Evolutionary conservation across 257 asterid genomes (phyloP).

Genomic region (Nicotiana benthamiana): DNA sequence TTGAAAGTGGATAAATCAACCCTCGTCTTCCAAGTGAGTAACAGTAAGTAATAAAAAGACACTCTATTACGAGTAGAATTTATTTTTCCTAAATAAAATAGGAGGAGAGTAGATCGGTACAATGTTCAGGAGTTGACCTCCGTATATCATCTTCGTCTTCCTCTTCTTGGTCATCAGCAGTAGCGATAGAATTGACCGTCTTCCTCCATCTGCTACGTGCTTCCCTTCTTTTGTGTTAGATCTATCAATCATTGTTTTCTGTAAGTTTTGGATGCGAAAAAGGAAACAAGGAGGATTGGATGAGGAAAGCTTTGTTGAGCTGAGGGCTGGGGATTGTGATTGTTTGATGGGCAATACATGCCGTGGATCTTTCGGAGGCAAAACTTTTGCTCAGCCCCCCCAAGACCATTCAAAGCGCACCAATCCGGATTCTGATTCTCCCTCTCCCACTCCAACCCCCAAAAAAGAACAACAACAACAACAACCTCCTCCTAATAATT

Average conservation of each 20-base stretch:
- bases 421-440: slow-evolving; percentile 32
- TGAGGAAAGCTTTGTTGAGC: slow-evolving; percentile 11
- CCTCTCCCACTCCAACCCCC: slow-evolving; percentile 31
- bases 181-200: too few relatives aligned
- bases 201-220: too few relatives aligned
- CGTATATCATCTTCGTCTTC: neutral
- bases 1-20: too few relatives aligned
- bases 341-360: slow-evolving; percentile 98
- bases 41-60: neutral
- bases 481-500: neutral
- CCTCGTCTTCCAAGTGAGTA: neutral
- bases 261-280: too few relatives aligned
- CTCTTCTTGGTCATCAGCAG: too few relatives aligned
- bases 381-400: slow-evolving; percentile 50
- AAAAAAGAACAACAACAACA: neutral
- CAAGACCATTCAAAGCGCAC: slow-evolving; percentile 37
- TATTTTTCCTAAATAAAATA: neutral
- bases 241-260: slow-evolving; percentile 9
- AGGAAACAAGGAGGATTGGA: slow-evolving; percentile 7
- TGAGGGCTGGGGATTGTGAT: slow-evolving; percentile 21
- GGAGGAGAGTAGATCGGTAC: neutral
- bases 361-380: slow-evolving; percentile 80
- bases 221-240: neutral
- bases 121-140: neutral
- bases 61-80: neutral